These are phyloP conservation scores for Blastobotrys parvus DNA, from an alignment of 805 yeast species.

Conservation along the genomic window DNA sequence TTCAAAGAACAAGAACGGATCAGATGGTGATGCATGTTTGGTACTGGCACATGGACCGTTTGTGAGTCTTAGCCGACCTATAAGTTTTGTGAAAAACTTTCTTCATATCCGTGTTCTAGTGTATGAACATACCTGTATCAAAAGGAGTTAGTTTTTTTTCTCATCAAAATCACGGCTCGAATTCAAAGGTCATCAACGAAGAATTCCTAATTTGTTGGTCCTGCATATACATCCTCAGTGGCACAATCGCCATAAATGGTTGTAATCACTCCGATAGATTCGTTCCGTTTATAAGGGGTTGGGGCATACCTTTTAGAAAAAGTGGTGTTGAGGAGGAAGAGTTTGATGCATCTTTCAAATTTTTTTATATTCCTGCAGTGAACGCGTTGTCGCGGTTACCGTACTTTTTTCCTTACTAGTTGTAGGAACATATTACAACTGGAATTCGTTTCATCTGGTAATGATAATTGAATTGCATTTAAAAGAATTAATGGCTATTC, in stretches of 20 bases:
- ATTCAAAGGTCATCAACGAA: constrained; percentile 55
- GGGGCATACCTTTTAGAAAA: background rate
- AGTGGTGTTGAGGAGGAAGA: background rate
- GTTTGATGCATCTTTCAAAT: background rate
- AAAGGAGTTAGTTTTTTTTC: background rate
- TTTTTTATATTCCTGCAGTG: no score
- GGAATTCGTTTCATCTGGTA: no score
- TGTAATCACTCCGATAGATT: background rate
- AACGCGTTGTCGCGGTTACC: no score
- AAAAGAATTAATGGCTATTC: no score
- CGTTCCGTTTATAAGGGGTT: background rate
- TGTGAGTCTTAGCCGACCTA: constrained; percentile 34
- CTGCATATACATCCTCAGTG: constrained; percentile 74
- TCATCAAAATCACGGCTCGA: background rate
- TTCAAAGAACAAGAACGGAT: no score
- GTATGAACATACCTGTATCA: constrained; percentile 1
- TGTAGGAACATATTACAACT: no score
- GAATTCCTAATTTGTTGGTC: constrained; percentile 62
- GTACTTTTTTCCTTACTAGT: no score
- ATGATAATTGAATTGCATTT: no score
- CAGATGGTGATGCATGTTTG: constrained; percentile 99
- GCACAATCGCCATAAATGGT: constrained; percentile 1
- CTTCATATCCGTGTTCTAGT: constrained; percentile 14
- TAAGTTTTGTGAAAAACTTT: constrained; percentile 19
- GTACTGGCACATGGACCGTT: constrained; percentile 63